phyloP scores from a whole-genome alignment of 2,329 filamentous ascomycete genomes.

The Ophiosphaerella korrae region DNA sequence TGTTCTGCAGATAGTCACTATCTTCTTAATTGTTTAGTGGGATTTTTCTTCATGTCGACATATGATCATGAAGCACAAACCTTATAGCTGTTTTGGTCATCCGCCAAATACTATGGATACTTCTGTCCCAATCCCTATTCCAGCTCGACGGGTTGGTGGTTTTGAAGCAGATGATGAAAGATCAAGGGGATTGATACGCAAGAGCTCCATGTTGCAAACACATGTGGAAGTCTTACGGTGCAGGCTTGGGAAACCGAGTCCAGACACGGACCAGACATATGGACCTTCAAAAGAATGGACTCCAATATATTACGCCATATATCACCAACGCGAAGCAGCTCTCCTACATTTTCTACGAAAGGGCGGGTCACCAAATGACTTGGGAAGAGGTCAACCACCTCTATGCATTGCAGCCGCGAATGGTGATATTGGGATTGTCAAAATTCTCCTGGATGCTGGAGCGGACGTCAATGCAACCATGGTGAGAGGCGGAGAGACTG shows the following conservation, averaged over 20 bases:
- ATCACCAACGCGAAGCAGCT: conserved; percentile 39
- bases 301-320: conserved; percentile 38
- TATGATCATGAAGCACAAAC: conserved; percentile 17
- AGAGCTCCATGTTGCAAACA: conserved; percentile 35
- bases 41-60: neutral
- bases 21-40: no score
- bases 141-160: conserved; percentile 13
- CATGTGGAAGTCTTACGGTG: conserved; percentile 40
- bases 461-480: conserved; percentile 30
- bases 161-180: conserved; percentile 18
- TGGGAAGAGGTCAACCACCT: conserved; percentile 26
- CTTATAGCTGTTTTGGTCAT: conserved; percentile 23
- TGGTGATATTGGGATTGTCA: conserved; percentile 31
- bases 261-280: conserved; percentile 10
- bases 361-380: conserved; percentile 35
- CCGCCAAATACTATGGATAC: conserved; percentile 18
- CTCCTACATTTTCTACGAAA: conserved; percentile 36
- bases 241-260: conserved; percentile 28
- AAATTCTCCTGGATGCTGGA: conserved; percentile 34
- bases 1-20: no score
- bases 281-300: conserved; percentile 37
- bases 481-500: conserved; percentile 31
- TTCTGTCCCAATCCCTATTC: conserved; percentile 21
- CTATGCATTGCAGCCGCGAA: conserved; percentile 36
- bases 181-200: conserved; percentile 16